Evolutionary conservation across 1,139 yeast species (phyloP), one percentile per base, ranked within the genome.

Genomic region (Citeromyces hawaiiensis): DNA sequence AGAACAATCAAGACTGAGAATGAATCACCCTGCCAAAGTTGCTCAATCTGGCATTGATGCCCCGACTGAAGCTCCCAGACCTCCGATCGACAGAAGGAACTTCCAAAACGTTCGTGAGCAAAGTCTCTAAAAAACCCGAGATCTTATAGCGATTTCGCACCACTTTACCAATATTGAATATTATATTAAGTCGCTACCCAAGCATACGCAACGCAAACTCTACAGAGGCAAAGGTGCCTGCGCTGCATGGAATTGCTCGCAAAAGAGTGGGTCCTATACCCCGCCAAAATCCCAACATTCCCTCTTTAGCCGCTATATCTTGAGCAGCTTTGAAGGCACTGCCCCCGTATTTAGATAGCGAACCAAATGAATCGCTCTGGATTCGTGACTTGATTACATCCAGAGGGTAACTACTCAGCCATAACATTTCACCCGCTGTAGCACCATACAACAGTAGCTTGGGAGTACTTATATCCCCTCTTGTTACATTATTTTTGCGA

Each of bases 151-250:
- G n/a, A n/a, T n/a, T n/a, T n/a, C n/a, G n/a, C n/a, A n/a, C n/a
- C n/a, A n/a, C n/a, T n/a, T n/a, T n/a, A n/a, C n/a, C n/a, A n/a
- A n/a, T n/a, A n/a, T n/a, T 19, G 27, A 23, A 23, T 23, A 23
- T 23, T 23, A 7, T 23, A 23, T 23, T 23, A 3, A 9, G 27
- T 9, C 9, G 11, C 11, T 23, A 45, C 3, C 70, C 74, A 66
- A 78, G 59, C 23, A 77, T 44, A 36, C 88, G 57, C 46, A 80
- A 59, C 0, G 85, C 79, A 46, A 76, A 60, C 52, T 80, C 88
- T 2, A 79, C 88, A 36, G 80, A 72, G n/a, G 85, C 83, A 63
- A 80, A 80, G 0, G 88, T 80, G 8, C 83, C 82, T 0, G 87
- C 85, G 44, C 82, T 73, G 44, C 85, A 79, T 2, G 88, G 88